Conservation (phyloP, 1,139 yeast species). For the Geotrichum siamense region DNA sequence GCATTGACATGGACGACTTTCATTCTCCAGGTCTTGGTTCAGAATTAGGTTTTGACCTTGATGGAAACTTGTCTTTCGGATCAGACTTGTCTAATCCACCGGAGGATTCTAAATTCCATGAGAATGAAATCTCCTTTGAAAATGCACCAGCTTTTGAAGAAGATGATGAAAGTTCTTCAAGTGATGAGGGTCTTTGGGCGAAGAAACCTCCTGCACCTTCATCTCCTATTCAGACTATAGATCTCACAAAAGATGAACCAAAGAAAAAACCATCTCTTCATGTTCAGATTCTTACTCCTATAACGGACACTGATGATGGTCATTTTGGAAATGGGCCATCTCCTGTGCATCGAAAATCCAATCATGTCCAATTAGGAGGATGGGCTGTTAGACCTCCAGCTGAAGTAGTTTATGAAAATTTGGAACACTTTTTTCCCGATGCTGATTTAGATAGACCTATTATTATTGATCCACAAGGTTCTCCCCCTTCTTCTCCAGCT, state of each 20-base stretch:
- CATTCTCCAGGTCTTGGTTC: slow-evolving; percentile 15
- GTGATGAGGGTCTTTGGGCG: slow-evolving; percentile 58
- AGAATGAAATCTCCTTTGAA: slow-evolving; percentile 64
- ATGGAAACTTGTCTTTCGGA: not conserved
- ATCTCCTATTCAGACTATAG: not conserved
- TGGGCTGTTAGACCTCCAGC: slow-evolving; percentile 86
- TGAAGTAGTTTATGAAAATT: slow-evolving; percentile 83
- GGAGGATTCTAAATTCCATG: slow-evolving; percentile 31
- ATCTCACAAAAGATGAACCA: slow-evolving; percentile 5
- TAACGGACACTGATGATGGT: slow-evolving; percentile 10
- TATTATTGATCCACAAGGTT: slow-evolving; percentile 52
- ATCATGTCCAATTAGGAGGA: slow-evolving; percentile 15
- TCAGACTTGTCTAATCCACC: not conserved
- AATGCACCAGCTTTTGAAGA: slow-evolving; percentile 54
- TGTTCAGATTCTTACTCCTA: slow-evolving; percentile 21
- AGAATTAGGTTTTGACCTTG: slow-evolving; percentile 15
- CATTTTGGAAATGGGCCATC: slow-evolving; percentile 1
- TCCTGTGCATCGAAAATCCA: slow-evolving; percentile 6
- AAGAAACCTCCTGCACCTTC: slow-evolving; percentile 37
- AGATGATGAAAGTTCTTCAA: slow-evolving; percentile 36
- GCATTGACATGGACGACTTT: slow-evolving; percentile 16
- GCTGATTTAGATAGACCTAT: slow-evolving; percentile 91
- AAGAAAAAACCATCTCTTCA: slow-evolving; percentile 21
- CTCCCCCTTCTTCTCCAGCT: slow-evolving; percentile 54
- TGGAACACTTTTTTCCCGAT: slow-evolving; percentile 87